Base-by-base conservation (phyloP, 2,329 filamentous ascomycete genomes). In the Cytospora piceae region DNA sequence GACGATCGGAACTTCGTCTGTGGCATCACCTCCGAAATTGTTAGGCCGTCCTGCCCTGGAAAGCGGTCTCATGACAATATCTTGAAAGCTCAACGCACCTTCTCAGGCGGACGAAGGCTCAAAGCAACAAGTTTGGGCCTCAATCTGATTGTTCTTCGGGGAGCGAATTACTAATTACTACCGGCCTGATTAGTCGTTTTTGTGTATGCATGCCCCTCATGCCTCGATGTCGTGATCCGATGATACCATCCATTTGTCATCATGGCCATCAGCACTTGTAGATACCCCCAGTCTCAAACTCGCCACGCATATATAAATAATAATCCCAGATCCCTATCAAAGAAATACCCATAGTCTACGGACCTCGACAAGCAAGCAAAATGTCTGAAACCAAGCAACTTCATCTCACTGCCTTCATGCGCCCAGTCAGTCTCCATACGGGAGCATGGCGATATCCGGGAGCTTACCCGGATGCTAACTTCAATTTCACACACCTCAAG, bases 351-450 rank as follows among this genome's bases (percentile, higher is more conserved):
- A 29, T 1, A 1, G 9, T 34, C 20, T 9, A 15, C 7, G 22
- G 12, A 31, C 4, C 31, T 32, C 14, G 7, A 14, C 0, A 29
- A 46, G 31, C 1, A 32, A 39, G 2, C 5, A 55, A 55, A 14
- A 68, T 64, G 63, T 29, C 65, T 15, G 63, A 68, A 11, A 52
- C 64, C 67, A 78, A 77, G 51, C 70, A 81, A 67, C 73, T 85
- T 7, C 83, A 87, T 68, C 78, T 87, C 4, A 86, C 84, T 2
- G 84, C 84, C 0, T 87, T 86, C 67, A 86, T 87, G 83, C 81
- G 84, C 22, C 84, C 84, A 0, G 82, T 87, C 2, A 82, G 79
- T 55, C 74, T 86, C 12, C 83, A 87, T 68, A 84, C 82, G 2
- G 82, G 85, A 37, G 83, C 83, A 68, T 86, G 84, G 83, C 77